Evolutionary conservation across 345 rosid species (phyloP).

Genomic region (Balakata baccata): DNA sequence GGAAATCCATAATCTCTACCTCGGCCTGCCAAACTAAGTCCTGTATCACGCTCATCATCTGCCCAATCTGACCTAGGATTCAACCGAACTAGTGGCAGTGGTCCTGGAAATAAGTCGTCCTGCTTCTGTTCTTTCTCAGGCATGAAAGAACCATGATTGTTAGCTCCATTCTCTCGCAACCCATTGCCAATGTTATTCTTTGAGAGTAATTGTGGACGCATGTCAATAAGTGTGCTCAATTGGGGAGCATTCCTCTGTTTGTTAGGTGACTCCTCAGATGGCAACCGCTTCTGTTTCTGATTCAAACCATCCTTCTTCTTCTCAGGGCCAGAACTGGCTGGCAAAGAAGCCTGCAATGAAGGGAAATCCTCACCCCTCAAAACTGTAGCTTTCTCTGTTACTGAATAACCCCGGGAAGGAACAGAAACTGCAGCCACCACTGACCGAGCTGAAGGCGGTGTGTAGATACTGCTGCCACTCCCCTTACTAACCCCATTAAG

Average conservation of each 20-base stretch:
- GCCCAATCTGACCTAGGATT: conserved; percentile 96
- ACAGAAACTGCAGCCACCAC: conserved; percentile 33
- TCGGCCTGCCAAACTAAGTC: conserved; percentile 56
- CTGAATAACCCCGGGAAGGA: conserved; percentile 22
- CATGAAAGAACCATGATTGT: conserved; percentile 34
- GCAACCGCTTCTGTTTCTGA: conserved; percentile 62
- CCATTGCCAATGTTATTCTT: conserved; percentile 34
- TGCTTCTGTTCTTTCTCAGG: conserved; percentile 52
- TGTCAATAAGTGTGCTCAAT: conserved; percentile 45
- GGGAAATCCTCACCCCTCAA: conserved; percentile 98
- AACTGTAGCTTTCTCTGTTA: conserved; percentile 55
- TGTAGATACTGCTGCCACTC: conserved; percentile 37
- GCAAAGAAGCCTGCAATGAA: conserved; percentile 70
- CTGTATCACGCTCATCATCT: conserved; percentile 97
- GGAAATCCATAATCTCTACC: conserved; percentile 62
- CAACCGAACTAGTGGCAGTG: conserved; percentile 71
- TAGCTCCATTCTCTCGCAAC: conserved; percentile 39
- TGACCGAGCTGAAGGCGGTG: conserved; percentile 50
- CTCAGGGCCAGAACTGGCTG: conserved; percentile 44
- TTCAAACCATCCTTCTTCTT: conserved; percentile 67
- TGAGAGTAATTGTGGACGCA: conserved; percentile 59
- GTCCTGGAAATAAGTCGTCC: conserved; percentile 61
- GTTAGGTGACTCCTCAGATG: conserved; percentile 38
- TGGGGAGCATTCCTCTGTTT: conserved; percentile 39
- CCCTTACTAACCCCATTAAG: conserved; percentile 45